Percentiles rank a stretch among this genome's conserved stretches.
These are phyloP conservation scores for Bjerkandera adusta DNA, from an alignment of 1,284 basidiomycete species.

Conservation along the genomic window DNA sequence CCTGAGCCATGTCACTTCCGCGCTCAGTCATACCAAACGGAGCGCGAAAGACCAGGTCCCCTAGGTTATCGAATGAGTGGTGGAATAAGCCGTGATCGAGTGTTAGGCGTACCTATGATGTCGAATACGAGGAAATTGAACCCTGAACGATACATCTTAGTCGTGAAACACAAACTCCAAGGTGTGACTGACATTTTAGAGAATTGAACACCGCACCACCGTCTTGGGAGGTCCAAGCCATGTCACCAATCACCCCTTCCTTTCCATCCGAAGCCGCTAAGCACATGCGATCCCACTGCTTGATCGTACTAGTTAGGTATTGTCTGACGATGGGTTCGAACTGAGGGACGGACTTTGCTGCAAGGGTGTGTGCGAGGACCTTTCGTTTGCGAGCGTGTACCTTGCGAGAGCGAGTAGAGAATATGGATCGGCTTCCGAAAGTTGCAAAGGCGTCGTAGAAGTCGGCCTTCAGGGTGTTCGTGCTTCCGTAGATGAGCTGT, in stretches of 20 bases:
- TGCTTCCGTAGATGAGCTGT: slow-evolving; percentile 76
- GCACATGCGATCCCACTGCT: slow-evolving; percentile 71
- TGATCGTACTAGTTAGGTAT: slow-evolving; percentile 56
- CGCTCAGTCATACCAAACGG: slow-evolving; percentile 85
- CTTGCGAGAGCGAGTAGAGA: slow-evolving; percentile 75
- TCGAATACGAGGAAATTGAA: slow-evolving; percentile 81
- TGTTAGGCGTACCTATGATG: slow-evolving; percentile 47
- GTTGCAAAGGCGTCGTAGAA: slow-evolving; percentile 76
- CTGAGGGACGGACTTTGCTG: slow-evolving; percentile 73
- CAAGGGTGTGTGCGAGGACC: slow-evolving; percentile 80
- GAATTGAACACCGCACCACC: slow-evolving; percentile 59
- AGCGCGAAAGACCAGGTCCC: slow-evolving; percentile 77
- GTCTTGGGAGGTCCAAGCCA: slow-evolving; percentile 52
- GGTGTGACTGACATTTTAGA: slow-evolving; percentile 49
- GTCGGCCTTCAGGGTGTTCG: slow-evolving; percentile 72
- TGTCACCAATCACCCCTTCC: slow-evolving; percentile 52
- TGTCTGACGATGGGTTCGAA: slow-evolving; percentile 70
- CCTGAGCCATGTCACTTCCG: slow-evolving; percentile 66
- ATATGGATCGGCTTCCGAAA: slow-evolving; percentile 66
- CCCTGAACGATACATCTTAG: slow-evolving; percentile 22
- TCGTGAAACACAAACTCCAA: neutral
- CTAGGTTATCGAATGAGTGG: slow-evolving; percentile 3
- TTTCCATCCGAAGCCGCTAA: slow-evolving; percentile 35
- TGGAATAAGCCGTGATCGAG: too few species aligned
- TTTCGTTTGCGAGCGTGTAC: slow-evolving; percentile 87